Evolutionary conservation across 768 basidiomycete genomes (phyloP).

Genomic region (Lactifluus hygrophoroides): DNA sequence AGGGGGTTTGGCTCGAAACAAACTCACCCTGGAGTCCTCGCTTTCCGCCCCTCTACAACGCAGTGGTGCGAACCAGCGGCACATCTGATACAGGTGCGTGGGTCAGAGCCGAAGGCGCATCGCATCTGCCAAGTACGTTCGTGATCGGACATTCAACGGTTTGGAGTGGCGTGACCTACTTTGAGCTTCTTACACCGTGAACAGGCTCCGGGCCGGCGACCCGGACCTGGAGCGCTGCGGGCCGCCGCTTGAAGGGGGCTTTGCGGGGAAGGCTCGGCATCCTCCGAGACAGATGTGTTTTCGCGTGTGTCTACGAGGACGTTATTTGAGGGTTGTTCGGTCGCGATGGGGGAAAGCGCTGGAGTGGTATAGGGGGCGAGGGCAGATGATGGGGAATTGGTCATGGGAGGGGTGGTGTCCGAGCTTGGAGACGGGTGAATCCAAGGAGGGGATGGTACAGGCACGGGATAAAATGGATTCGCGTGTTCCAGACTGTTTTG

Average conservation of each 20-base stretch:
- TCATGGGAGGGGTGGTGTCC: conserved; percentile 1
- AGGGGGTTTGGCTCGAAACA: background rate
- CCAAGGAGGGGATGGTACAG: conserved; percentile 10
- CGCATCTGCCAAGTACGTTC: conserved; percentile 4
- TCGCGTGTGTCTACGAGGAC: background rate
- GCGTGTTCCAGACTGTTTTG: conserved; percentile 3
- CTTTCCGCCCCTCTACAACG: conserved; percentile 28
- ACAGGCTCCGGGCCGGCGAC: conserved; percentile 22
- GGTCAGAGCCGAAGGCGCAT: conserved; percentile 15
- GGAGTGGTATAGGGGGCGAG: background rate
- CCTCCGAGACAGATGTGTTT: background rate
- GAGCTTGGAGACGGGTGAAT: conserved; percentile 9
- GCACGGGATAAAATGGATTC: conserved; percentile 4
- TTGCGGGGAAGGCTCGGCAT: background rate
- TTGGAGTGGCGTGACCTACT: too few species aligned
- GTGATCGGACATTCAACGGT: too few species aligned
- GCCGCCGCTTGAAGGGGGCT: background rate
- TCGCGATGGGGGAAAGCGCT: background rate
- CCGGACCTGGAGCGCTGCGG: background rate
- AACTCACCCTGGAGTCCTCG: conserved; percentile 28
- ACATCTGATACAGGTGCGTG: conserved; percentile 13
- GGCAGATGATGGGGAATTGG: conserved; percentile 2
- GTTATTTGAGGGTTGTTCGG: background rate
- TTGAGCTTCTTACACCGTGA: conserved; percentile 25
- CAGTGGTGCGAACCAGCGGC: conserved; percentile 26